phyloP scores from a whole-genome alignment of 139 green algal genomes.

The Tetratostichococcus sp. region DNA sequence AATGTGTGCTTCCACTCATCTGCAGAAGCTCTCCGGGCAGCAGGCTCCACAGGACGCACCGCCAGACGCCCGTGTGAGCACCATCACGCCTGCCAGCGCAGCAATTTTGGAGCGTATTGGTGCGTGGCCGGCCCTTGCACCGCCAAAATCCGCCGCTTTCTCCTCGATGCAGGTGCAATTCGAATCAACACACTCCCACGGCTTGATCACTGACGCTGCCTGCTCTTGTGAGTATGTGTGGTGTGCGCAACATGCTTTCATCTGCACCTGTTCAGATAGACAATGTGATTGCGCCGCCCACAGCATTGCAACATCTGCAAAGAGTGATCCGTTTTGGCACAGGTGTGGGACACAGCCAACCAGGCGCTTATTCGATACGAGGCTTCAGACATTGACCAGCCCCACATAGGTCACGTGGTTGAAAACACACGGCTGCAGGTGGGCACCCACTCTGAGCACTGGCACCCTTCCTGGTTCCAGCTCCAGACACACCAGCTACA shows the following conservation, averaged over 20 bases:
- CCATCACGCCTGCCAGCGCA: constrained; percentile 63
- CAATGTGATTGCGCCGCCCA: too few species aligned
- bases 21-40: not conserved
- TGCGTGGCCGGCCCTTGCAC: constrained; percentile 50
- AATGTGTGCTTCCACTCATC: too few species aligned
- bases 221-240: too few species aligned
- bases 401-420: constrained; percentile 61
- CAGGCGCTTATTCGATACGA: constrained; percentile 53
- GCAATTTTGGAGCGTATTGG: constrained; percentile 38
- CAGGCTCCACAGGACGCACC: not conserved
- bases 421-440: constrained; percentile 63
- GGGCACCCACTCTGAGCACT: too few species aligned
- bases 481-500: too few species aligned
- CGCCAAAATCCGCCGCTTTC: constrained; percentile 38
- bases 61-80: constrained; percentile 66
- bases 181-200: too few species aligned
- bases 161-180: constrained; percentile 68
- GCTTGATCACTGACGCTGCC: too few species aligned
- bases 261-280: too few species aligned
- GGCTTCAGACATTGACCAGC: constrained; percentile 25
- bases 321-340: too few species aligned
- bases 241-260: too few species aligned
- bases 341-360: constrained; percentile 50
- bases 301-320: not conserved
- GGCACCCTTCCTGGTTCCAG: too few species aligned